These are phyloP conservation scores for Atkinsonella texensis DNA, from an alignment of 2,329 filamentous ascomycete genomes.

Conservation along the genomic window DNA sequence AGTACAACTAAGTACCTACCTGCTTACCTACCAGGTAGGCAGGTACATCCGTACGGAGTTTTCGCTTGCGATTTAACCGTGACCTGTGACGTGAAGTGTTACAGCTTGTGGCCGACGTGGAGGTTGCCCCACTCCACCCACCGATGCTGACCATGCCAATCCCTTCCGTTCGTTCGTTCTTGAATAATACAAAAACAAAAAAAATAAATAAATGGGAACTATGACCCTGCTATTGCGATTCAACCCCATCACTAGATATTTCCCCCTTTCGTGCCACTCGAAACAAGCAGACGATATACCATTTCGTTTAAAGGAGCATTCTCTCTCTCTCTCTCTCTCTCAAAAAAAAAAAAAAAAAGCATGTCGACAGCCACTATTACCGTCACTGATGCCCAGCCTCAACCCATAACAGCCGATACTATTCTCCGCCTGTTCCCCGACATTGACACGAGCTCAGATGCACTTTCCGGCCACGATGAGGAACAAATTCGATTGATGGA, in stretches of 20 bases:
- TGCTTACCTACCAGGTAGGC: no score
- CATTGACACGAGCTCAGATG: conserved; percentile 56
- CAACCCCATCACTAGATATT: neutral
- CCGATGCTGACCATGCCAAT: neutral
- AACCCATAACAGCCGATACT: conserved; percentile 70
- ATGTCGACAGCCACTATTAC: conserved; percentile 27
- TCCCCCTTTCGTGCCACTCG: neutral
- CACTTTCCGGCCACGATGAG: conserved; percentile 84
- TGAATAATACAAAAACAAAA: neutral
- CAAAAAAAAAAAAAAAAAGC: neutral
- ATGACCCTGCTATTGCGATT: neutral
- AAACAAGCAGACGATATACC: neutral
- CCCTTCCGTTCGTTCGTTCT: neutral
- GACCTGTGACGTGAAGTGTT: no score
- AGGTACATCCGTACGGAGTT: no score
- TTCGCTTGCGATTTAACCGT: no score
- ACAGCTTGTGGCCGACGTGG: neutral
- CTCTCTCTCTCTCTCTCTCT: no score
- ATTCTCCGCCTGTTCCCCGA: conserved; percentile 85
- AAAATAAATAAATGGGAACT: neutral
- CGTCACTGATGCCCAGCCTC: conserved; percentile 30
- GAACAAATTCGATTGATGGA: conserved; percentile 98
- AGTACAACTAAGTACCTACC: no score
- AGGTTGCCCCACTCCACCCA: neutral
- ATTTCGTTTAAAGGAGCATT: neutral